These are phyloP conservation scores for Syzygium syzygioides DNA, from an alignment of 441 rosid species.

Conservation along the genomic window DNA sequence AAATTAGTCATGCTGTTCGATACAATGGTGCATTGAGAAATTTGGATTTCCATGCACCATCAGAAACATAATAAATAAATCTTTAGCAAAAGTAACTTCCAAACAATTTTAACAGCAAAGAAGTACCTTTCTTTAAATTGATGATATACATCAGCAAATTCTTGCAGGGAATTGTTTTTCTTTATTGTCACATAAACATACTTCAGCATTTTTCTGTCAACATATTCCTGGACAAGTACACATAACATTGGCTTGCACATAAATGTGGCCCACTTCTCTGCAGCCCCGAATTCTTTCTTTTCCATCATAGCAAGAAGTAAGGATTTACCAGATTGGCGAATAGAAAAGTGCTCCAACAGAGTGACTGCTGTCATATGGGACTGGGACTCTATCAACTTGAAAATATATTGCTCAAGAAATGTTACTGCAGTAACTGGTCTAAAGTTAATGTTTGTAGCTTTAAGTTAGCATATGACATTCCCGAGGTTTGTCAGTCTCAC, in stretches of 20 bases:
- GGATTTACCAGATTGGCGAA: conserved; percentile 62
- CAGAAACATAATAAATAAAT: background rate
- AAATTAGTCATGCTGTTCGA: background rate
- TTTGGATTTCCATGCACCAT: background rate
- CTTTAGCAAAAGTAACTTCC: background rate
- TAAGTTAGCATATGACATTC: no score
- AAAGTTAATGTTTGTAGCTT: no score
- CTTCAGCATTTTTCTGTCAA: conserved; percentile 62
- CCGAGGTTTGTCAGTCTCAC: no score
- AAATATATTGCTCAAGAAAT: conserved; percentile 58
- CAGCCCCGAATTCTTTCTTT: conserved; percentile 61
- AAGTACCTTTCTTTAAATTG: conserved; percentile 73
- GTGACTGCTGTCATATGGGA: conserved; percentile 72
- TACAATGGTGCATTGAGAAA: background rate
- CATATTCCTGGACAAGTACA: conserved; percentile 66
- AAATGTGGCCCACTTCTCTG: conserved; percentile 90
- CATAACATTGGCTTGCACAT: conserved; percentile 79
- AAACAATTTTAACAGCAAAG: background rate
- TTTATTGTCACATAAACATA: conserved; percentile 58
- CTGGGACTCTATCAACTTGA: conserved; percentile 43
- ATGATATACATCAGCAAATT: conserved; percentile 63
- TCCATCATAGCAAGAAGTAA: conserved; percentile 74
- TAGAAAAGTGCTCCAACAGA: conserved; percentile 72
- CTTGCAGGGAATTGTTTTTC: conserved; percentile 63
- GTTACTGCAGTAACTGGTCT: conserved; percentile 25